Conservation (phyloP, 208 protist species). For the Novymonas esmeraldas region DNA sequence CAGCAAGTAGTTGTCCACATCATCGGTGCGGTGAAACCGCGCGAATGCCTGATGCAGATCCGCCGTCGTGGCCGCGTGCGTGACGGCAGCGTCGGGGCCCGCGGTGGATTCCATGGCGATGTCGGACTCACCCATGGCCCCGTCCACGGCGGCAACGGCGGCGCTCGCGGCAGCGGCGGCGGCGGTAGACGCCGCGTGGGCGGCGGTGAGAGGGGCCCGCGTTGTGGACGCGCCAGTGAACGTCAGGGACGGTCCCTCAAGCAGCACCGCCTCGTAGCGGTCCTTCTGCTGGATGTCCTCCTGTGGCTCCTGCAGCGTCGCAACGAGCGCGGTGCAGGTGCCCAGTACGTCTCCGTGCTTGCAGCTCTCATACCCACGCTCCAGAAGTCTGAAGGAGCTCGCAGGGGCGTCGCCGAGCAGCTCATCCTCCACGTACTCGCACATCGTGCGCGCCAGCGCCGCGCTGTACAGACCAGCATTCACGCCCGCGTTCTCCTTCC, state of each 20-base stretch:
- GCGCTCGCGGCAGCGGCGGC: not conserved
- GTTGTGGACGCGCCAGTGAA: not conserved
- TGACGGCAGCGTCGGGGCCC: not conserved
- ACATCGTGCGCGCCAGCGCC: conserved; percentile 60
- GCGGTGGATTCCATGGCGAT: not conserved
- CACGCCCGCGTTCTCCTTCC: conserved; percentile 57
- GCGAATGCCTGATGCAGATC: conserved; percentile 15
- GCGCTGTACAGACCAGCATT: conserved; percentile 73
- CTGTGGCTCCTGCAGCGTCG: conserved; percentile 57
- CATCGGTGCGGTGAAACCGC: conserved; percentile 7
- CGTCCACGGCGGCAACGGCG: not conserved
- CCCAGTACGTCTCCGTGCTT: conserved; percentile 57
- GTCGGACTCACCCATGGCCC: not conserved
- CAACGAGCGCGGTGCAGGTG: conserved; percentile 69
- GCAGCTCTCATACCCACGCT: conserved; percentile 56
- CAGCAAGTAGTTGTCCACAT: conserved; percentile 41
- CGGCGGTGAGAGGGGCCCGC: not conserved
- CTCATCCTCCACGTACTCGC: conserved; percentile 70
- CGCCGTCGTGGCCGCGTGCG: conserved; percentile 2
- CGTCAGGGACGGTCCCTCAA: conserved; percentile 17
- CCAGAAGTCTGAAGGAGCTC: conserved; percentile 58
- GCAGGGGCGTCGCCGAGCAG: conserved; percentile 52
- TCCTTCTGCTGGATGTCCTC: conserved; percentile 43
- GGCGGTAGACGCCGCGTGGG: not conserved
- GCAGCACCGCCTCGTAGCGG: conserved; percentile 34